Conservation (phyloP, 371 early-diverging fungal genomes). For the Blakeslea trispora region DNA sequence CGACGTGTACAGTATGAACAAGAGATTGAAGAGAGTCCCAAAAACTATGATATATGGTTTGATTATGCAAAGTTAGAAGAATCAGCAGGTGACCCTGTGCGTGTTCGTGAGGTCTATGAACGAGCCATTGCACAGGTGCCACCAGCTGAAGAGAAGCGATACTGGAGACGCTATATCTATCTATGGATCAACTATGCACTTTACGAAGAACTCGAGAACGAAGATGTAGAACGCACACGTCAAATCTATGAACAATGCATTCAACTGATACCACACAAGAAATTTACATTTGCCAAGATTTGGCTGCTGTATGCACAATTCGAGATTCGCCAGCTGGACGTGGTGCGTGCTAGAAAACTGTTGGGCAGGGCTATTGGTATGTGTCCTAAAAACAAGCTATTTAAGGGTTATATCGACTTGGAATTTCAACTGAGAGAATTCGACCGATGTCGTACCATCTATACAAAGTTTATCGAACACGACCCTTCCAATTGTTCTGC, state of each 20-base stretch:
- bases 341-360: slow-evolving; percentile 77
- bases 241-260: slow-evolving; percentile 86
- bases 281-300: slow-evolving; percentile 95
- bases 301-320: slow-evolving; percentile 94
- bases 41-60: slow-evolving; percentile 96
- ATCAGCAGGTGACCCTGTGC: slow-evolving; percentile 68
- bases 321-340: slow-evolving; percentile 79
- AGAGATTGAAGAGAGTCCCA: slow-evolving; percentile 74
- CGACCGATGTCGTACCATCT: slow-evolving; percentile 89
- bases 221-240: slow-evolving; percentile 82
- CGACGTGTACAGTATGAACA: slow-evolving; percentile 90
- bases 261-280: slow-evolving; percentile 88
- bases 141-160: slow-evolving; percentile 83
- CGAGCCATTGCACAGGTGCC: slow-evolving; percentile 93
- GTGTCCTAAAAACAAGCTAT: slow-evolving; percentile 82
- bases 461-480: slow-evolving; percentile 86
- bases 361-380: slow-evolving; percentile 87
- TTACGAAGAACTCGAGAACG: slow-evolving; percentile 88
- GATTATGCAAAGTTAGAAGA: slow-evolving; percentile 93
- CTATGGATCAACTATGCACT: slow-evolving; percentile 98
- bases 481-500: slow-evolving; percentile 83
- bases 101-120: slow-evolving; percentile 93
- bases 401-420: slow-evolving; percentile 95
- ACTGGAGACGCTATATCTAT: slow-evolving; percentile 96
- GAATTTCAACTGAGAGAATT: slow-evolving; percentile 93